Evolutionary conservation across 2,329 filamentous ascomycete genomes (phyloP).

Genomic region (Pseudogymnoascus sp.): DNA sequence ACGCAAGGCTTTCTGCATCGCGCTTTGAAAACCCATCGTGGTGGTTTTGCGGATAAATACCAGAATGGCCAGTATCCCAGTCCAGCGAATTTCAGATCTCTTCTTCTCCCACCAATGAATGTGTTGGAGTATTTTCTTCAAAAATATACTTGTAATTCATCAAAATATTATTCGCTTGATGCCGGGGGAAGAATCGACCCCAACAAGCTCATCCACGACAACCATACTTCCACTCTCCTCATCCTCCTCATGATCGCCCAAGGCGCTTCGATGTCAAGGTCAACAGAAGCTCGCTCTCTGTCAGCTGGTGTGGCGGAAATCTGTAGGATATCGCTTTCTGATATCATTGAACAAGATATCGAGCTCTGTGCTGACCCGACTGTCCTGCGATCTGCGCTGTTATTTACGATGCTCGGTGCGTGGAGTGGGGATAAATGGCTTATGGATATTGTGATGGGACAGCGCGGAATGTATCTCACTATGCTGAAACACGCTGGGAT

Average conservation of each 20-base stretch:
- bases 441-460: conserved; percentile 69
- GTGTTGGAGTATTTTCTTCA: conserved; percentile 61
- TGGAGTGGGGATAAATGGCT: conserved; percentile 74
- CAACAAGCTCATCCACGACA: conserved; percentile 59
- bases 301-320: conserved; percentile 61
- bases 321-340: conserved; percentile 63
- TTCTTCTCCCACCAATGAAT: conserved; percentile 56
- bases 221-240: conserved; percentile 56
- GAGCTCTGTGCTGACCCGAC: conserved; percentile 58
- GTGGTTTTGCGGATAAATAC: conserved; percentile 31
- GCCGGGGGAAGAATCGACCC: conserved; percentile 53
- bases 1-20: conserved; percentile 64
- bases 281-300: conserved; percentile 55
- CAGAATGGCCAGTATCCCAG: conserved; percentile 16
- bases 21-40: conserved; percentile 58
- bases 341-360: conserved; percentile 64
- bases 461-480: conserved; percentile 63
- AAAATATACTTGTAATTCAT: conserved; percentile 57
- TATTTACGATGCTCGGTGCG: conserved; percentile 60
- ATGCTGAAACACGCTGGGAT: conserved; percentile 65
- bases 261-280: conserved; percentile 58
- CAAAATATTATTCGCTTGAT: conserved; percentile 58
- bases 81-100: conserved; percentile 48
- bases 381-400: conserved; percentile 55
- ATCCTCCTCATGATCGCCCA: conserved; percentile 66